Conservation (phyloP, 345 rosid species). For the Cardamine chenopodiifolia region DNA sequence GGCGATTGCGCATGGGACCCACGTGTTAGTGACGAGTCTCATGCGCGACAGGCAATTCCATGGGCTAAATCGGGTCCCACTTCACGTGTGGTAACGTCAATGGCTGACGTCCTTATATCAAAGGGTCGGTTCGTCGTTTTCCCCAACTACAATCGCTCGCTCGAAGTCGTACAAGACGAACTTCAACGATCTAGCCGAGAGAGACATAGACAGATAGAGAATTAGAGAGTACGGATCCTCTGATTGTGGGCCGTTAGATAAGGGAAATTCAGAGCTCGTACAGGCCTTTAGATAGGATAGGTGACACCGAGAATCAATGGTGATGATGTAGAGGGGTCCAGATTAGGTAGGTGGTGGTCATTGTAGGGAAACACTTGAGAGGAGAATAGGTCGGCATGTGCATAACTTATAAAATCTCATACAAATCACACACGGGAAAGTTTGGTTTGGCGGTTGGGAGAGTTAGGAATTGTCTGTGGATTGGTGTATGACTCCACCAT, state of each 20-base stretch:
- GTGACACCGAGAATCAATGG: conserved; percentile 32
- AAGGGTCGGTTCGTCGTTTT: conserved; percentile 44
- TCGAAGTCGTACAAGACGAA: conserved; percentile 3
- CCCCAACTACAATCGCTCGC: conserved; percentile 21
- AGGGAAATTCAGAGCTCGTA: neutral
- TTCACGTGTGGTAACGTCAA: conserved; percentile 33
- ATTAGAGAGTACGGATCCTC: conserved; percentile 30
- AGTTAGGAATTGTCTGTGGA: conserved; percentile 41
- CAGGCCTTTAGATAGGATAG: conserved; percentile 23
- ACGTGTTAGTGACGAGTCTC: conserved; percentile 43
- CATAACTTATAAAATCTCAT: conserved; percentile 39
- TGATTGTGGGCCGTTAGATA: conserved; percentile 33
- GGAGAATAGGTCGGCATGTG: conserved; percentile 48
- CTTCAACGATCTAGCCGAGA: conserved; percentile 24
- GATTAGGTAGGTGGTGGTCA: conserved; percentile 43
- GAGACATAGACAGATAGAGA: conserved; percentile 4
- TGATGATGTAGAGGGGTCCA: conserved; percentile 41
- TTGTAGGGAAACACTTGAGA: conserved; percentile 41
- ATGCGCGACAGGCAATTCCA: conserved; percentile 41
- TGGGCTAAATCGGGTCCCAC: conserved; percentile 26
- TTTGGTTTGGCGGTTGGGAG: conserved; percentile 45
- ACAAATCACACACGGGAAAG: conserved; percentile 38
- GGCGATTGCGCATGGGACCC: conserved; percentile 33
- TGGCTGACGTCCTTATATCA: conserved; percentile 32
- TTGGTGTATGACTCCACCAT: conserved; percentile 42